Base-by-base conservation (phyloP, 2,329 filamentous ascomycete species). In the Penicillium brevicompactum region DNA sequence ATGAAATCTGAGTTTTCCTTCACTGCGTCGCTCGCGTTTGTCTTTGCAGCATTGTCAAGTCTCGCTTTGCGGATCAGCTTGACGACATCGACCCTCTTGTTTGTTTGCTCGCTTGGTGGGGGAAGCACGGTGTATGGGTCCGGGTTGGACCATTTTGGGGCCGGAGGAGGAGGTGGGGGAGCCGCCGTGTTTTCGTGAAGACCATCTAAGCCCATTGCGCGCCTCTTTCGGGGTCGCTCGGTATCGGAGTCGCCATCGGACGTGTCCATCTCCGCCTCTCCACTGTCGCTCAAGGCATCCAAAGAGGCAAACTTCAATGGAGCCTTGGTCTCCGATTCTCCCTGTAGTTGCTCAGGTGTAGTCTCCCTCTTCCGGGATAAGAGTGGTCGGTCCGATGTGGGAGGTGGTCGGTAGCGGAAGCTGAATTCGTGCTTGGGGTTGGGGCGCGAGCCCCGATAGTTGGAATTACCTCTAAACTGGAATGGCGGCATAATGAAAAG, bases 61-160 rank as follows among this genome's bases (percentile, higher is more conserved):
- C 92, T 90, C 2, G 92, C 91, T 70, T 96, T 97, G 64, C 92
- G 87, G 64, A 97, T 97, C 57, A 96, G 75, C 67, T 95, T 90
- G 34, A 97, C 90, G 38, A 97, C 88, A 62, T 97, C 92, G 63
- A 86, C 87, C 73, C 88, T 91, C 75, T 94, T 95, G 18, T 84
- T 82, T 21, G 52, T 55, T 38, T 84, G 80, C 51, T 92, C 88
- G 61, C 92, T 89, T 0, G 87, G 84, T 6, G 91, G 92, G 8
- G 93, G 93, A 9, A 96, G 79, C 2, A 86, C 89, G 5, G 91
- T 96, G 74, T 97, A 97, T 0, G 92, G 92, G 70, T 97, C 93
- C 3, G 93, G 92, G 65, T 97, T 97, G 4, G 92, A 96, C 93
- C 93, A 97, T 72, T 89, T 92, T 3, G 92, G 91, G 5, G 71